These are phyloP conservation scores for Pittosporum tobira DNA, from an alignment of 129 eudicot genomes.

Conservation along the genomic window DNA sequence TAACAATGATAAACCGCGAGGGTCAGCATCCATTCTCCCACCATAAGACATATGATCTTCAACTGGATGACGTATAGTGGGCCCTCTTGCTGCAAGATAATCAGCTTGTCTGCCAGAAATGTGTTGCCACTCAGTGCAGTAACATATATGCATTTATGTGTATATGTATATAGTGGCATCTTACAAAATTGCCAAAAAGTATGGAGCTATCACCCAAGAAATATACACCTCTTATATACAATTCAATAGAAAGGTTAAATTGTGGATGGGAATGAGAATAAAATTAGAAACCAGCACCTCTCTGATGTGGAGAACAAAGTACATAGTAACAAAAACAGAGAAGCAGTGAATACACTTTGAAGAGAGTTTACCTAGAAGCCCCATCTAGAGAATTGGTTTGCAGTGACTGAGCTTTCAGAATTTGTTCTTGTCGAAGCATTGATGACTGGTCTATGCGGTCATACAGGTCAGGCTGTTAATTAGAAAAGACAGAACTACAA, in stretches of 20 bases:
- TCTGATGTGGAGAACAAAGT: background rate
- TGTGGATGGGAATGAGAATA: background rate
- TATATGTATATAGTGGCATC: constrained; percentile 14
- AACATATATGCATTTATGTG: constrained; percentile 17
- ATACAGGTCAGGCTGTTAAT: constrained; percentile 54
- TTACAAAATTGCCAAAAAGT: constrained; percentile 21
- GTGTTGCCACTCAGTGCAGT: constrained; percentile 59
- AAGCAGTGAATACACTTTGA: constrained; percentile 1
- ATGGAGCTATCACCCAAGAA: constrained; percentile 14
- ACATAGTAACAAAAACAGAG: constrained; percentile 1
- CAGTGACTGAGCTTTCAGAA: constrained; percentile 60
- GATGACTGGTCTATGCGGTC: constrained; percentile 69
- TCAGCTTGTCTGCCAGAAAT: constrained; percentile 98
- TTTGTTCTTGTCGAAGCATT: constrained; percentile 54
- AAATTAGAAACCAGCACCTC: background rate
- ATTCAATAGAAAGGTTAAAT: constrained; percentile 15
- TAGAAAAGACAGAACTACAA: constrained; percentile 1
- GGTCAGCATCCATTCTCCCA: constrained; percentile 65
- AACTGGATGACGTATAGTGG: constrained; percentile 40
- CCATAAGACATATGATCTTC: constrained; percentile 64
- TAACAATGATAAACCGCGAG: constrained; percentile 47
- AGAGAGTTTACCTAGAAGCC: constrained; percentile 52
- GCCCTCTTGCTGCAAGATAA: constrained; percentile 71
- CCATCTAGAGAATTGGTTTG: constrained; percentile 74
- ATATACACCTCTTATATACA: constrained; percentile 12